phyloP scores from a whole-genome alignment of 768 basidiomycete genomes.

The Auricularia heimuer region DNA sequence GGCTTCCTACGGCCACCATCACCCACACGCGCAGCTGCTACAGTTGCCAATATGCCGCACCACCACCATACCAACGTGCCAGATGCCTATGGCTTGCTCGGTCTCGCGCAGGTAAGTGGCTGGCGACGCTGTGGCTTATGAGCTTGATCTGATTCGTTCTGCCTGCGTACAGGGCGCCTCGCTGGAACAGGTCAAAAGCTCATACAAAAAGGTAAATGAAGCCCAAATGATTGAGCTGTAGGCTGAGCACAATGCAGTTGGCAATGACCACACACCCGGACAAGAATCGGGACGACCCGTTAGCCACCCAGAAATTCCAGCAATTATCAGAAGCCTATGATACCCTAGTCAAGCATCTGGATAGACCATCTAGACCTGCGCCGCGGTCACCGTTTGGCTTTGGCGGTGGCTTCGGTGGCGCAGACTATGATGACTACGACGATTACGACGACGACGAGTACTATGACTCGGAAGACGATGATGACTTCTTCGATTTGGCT shows the following conservation, averaged over 20 bases:
- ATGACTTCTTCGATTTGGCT: constrained; percentile 18
- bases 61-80: constrained; percentile 23
- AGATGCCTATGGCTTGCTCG: constrained; percentile 36
- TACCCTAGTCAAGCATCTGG: constrained; percentile 45
- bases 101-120: constrained; percentile 40
- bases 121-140: constrained; percentile 1
- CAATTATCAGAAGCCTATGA: constrained; percentile 59
- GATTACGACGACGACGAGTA: constrained; percentile 25
- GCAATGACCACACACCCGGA: constrained; percentile 67
- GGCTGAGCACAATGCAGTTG: constrained; percentile 26
- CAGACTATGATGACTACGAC: constrained; percentile 22
- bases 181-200: constrained; percentile 52
- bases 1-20: constrained; percentile 6
- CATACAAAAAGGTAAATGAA: constrained; percentile 54
- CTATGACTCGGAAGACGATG: constrained; percentile 25
- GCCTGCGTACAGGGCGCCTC: constrained; percentile 38
- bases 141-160: background rate
- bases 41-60: constrained; percentile 20
- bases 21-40: constrained; percentile 1
- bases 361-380: constrained; percentile 24
- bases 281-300: constrained; percentile 57
- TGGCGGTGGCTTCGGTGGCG: constrained; percentile 1
- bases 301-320: constrained; percentile 64
- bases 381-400: background rate
- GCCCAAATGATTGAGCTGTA: constrained; percentile 1